Evolutionary conservation across 305 asterid genomes (phyloP).

Genomic region (Solanum hybrid): DNA sequence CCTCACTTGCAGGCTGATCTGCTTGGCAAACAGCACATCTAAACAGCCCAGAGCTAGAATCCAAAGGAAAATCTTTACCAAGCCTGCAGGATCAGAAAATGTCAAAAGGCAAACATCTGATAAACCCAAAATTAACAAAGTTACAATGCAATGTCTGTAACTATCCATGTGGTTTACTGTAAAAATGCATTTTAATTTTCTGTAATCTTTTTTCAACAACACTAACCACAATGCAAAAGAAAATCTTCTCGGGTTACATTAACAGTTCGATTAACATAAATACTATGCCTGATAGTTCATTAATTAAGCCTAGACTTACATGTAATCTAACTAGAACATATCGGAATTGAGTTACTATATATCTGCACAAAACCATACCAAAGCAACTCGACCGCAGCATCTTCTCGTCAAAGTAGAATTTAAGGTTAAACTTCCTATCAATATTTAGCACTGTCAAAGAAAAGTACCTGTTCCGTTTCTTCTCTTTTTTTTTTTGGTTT

Average conservation of each 20-base stretch:
- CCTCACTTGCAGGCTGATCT: conserved; percentile 76
- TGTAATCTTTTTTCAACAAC: not conserved
- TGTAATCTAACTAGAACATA: not conserved
- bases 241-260: not conserved
- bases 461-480: not conserved
- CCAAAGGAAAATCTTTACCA: conserved; percentile 76
- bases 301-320: not conserved
- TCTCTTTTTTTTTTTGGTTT: not conserved
- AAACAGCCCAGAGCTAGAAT: conserved; percentile 66
- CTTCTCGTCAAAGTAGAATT: not conserved
- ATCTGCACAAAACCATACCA: not conserved
- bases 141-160: not conserved
- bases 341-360: not conserved
- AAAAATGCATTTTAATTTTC: not conserved
- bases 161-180: not conserved
- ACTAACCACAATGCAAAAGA: not conserved
- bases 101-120: not conserved
- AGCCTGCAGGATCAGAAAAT: conserved; percentile 41
- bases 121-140: not conserved
- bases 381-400: not conserved
- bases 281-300: not conserved
- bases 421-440: not conserved
- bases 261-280: not conserved
- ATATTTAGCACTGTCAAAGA: not conserved
- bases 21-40: conserved; percentile 95